A percentile compares a stretch with the other conserved stretches of the same genome.
These are phyloP conservation scores for Komagataella kurtzmanii DNA, from an alignment of 805 yeast genomes.

Conservation along the genomic window DNA sequence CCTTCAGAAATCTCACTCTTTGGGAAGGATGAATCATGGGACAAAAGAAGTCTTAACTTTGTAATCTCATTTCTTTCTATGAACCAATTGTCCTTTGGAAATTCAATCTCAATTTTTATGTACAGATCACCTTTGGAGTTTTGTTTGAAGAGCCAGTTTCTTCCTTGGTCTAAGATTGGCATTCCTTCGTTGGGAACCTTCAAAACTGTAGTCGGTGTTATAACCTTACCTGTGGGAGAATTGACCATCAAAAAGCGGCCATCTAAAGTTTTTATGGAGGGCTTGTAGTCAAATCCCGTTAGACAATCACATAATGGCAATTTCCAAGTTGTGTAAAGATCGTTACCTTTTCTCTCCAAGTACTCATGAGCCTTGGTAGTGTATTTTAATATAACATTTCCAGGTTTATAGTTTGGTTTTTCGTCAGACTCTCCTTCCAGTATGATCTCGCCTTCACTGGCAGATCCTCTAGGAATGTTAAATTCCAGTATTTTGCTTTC, in stretches of 20 bases:
- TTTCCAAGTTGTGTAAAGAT: conserved; percentile 44
- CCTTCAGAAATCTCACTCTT: neutral
- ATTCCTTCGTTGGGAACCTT: conserved; percentile 68
- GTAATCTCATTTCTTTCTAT: conserved; percentile 53
- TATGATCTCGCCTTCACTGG: conserved; percentile 44
- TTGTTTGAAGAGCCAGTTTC: conserved; percentile 8
- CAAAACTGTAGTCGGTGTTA: conserved; percentile 63
- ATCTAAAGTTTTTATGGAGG: conserved; percentile 60
- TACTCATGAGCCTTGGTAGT: conserved; percentile 29
- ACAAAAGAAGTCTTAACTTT: conserved; percentile 36
- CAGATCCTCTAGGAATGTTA: conserved; percentile 60
- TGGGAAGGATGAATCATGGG: neutral
- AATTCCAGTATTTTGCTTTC: conserved; percentile 69
- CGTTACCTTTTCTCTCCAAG: conserved; percentile 47
- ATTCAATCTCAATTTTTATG: conserved; percentile 56
- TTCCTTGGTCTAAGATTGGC: conserved; percentile 34
- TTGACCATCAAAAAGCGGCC: conserved; percentile 56
- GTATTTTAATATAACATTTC: conserved; percentile 61
- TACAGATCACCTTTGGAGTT: conserved; percentile 52
- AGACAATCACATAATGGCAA: conserved; percentile 71
- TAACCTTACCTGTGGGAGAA: conserved; percentile 67
- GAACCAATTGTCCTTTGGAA: conserved; percentile 81
- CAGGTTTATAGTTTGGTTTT: conserved; percentile 57
- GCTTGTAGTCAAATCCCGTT: conserved; percentile 33
- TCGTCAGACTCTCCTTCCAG: conserved; percentile 68